Conservation (phyloP, 73 alveolate genomes). For the Stentor roeselii region DNA sequence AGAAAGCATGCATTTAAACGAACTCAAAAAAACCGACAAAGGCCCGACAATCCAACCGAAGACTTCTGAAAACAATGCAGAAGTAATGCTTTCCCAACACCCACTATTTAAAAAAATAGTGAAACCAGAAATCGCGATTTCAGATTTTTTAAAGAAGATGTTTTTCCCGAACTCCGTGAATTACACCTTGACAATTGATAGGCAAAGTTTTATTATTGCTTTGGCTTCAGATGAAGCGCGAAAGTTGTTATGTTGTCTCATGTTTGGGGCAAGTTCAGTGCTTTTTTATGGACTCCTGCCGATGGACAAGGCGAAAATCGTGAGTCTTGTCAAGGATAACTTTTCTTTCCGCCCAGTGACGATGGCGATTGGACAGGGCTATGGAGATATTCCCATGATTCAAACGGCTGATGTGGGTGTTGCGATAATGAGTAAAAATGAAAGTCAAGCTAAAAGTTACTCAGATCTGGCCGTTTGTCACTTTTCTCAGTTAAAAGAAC, state of each 20-base stretch:
- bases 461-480: background rate
- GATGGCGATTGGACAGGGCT: constrained; percentile 11
- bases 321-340: background rate
- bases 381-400: constrained; percentile 13
- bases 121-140: background rate
- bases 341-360: background rate
- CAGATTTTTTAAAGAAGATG: background rate
- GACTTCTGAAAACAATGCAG: background rate
- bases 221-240: background rate
- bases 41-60: too few species aligned
- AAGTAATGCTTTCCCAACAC: background rate
- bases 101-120: background rate
- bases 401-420: constrained; percentile 14
- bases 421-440: background rate
- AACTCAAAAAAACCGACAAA: too few species aligned
- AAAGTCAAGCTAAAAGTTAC: constrained; percentile 1
- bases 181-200: too few species aligned
- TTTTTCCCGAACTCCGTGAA: too few species aligned
- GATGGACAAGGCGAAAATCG: background rate
- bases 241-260: background rate
- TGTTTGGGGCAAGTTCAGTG: background rate
- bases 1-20: too few species aligned
- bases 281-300: background rate
- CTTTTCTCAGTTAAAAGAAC: background rate
- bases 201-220: background rate